Conservation (phyloP, 257 asterid genomes). For the Capsicum baccatum region DNA sequence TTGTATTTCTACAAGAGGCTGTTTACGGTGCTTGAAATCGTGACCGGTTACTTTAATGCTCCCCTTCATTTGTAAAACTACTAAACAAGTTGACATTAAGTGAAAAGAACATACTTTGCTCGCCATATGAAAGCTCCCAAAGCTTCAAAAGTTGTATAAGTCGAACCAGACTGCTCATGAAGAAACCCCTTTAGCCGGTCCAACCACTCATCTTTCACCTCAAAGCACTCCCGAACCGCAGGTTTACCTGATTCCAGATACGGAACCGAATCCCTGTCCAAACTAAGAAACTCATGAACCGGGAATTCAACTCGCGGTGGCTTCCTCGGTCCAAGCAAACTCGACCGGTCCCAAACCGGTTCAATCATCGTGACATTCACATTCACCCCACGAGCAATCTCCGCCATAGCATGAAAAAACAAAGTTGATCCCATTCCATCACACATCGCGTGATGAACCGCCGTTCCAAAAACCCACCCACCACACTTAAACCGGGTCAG, state of each 20-base stretch:
- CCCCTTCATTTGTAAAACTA: too few species aligned
- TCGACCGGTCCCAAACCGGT: conserved; percentile 74
- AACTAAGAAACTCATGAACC: conserved; percentile 49
- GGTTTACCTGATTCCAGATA: conserved; percentile 52
- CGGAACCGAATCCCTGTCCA: conserved; percentile 49
- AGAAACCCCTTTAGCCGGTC: conserved; percentile 55
- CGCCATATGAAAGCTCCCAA: conserved; percentile 86
- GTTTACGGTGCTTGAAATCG: too few species aligned
- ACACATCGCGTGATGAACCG: conserved; percentile 67
- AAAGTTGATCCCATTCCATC: conserved; percentile 83
- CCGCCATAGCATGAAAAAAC: conserved; percentile 75
- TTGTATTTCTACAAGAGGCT: too few species aligned
- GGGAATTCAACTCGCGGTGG: conserved; percentile 60
- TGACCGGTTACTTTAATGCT: too few species aligned
- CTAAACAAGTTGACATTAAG: background rate
- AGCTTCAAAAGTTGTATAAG: conserved; percentile 78
- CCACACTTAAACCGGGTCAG: conserved; percentile 71
- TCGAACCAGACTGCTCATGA: conserved; percentile 54
- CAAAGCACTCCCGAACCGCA: conserved; percentile 48
- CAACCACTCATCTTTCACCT: conserved; percentile 68
- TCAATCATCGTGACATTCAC: conserved; percentile 34
- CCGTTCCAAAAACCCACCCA: conserved; percentile 78
- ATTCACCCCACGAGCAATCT: conserved; percentile 62
- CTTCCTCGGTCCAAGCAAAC: conserved; percentile 67
- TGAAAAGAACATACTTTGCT: conserved; percentile 51